Evolutionary conservation across 2,329 filamentous ascomycete genomes (phyloP).

Genomic region (Huntiella abstrusa): DNA sequence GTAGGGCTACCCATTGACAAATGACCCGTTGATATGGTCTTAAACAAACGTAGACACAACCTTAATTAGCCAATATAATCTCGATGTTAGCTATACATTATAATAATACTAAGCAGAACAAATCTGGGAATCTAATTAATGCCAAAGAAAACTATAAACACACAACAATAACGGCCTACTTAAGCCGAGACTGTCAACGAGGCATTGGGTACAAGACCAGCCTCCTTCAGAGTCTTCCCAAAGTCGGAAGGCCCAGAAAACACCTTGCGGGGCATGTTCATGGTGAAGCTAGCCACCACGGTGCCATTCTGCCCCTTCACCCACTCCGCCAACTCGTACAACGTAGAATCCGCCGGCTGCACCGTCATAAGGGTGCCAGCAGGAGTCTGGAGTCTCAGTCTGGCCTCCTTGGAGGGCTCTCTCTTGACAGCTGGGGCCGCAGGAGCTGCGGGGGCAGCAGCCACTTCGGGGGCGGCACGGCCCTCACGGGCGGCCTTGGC

Average conservation of each 20-base stretch:
- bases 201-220: conserved; percentile 77
- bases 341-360: conserved; percentile 69
- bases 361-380: conserved; percentile 67
- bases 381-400: conserved; percentile 62
- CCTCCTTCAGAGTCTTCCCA: conserved; percentile 80
- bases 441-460: conserved; percentile 27
- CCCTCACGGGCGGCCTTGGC: conserved; percentile 78
- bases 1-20: no score
- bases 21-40: no score
- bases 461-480: conserved; percentile 25
- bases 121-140: no score
- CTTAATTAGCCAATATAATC: no score
- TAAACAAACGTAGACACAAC: no score
- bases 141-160: conserved; percentile 16
- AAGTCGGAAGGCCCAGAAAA: conserved; percentile 56
- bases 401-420: conserved; percentile 59
- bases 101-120: no score
- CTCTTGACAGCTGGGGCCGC: conserved; percentile 31
- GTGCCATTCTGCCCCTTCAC: conserved; percentile 52
- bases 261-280: conserved; percentile 72
- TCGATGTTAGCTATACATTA: no score
- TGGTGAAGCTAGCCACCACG: conserved; percentile 57
- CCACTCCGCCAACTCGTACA: conserved; percentile 77
- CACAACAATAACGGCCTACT: conserved; percentile 12
- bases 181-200: conserved; percentile 53